Evolutionary conservation across 2,329 filamentous ascomycete species (phyloP).

Genomic region (Ascochyta rabiei): DNA sequence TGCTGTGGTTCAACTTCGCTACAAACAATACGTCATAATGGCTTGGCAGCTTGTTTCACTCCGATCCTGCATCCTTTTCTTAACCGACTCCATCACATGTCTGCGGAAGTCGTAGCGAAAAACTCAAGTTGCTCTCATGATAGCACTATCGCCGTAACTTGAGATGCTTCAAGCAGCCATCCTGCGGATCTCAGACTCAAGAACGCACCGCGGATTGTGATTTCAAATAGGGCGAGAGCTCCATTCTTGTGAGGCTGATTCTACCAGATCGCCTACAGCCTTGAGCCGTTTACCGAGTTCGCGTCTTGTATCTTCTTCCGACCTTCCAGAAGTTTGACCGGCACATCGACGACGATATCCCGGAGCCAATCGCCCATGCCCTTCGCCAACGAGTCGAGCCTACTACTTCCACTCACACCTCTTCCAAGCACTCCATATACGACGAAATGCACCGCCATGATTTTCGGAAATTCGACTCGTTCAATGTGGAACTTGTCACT

Average conservation of each 20-base stretch:
- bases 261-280: not conserved
- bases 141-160: not conserved
- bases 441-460: constrained; percentile 45
- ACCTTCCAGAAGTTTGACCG: constrained; percentile 38
- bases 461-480: constrained; percentile 40
- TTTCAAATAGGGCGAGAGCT: not conserved
- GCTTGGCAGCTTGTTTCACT: constrained; percentile 1
- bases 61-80: not conserved
- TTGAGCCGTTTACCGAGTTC: not conserved
- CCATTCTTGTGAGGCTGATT: not conserved
- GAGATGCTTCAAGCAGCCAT: no score
- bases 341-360: constrained; percentile 52
- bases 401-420: constrained; percentile 55
- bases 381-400: constrained; percentile 59
- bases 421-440: constrained; percentile 47
- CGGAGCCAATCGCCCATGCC: constrained; percentile 60
- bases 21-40: constrained; percentile 6
- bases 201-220: not conserved
- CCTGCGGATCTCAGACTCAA: no score
- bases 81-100: not conserved
- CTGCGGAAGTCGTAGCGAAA: no score
- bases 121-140: not conserved
- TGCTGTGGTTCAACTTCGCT: not conserved
- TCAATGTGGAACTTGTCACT: constrained; percentile 30
- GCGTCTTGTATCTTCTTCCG: constrained; percentile 6